These are phyloP conservation scores for Medicago ruthenica DNA, from an alignment of 306 rosid genomes.

Conservation along the genomic window DNA sequence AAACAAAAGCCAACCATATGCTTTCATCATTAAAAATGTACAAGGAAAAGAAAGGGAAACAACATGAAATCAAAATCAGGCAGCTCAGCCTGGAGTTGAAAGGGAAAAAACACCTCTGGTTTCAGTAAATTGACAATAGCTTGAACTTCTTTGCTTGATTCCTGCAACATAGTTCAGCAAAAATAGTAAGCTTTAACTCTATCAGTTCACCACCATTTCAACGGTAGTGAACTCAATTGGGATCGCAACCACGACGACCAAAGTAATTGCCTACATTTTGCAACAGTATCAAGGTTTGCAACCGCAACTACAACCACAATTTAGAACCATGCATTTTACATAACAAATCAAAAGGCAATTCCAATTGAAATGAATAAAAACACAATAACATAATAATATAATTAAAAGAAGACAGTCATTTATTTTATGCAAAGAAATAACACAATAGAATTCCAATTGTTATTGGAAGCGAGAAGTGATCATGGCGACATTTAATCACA, in stretches of 20 bases:
- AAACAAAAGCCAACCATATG: conserved; percentile 38
- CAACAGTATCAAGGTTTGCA: too few relatives aligned
- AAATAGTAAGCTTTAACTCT: conserved; percentile 5
- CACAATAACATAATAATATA: too few relatives aligned
- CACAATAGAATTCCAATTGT: too few relatives aligned
- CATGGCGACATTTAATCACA: too few relatives aligned
- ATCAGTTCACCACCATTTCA: conserved; percentile 6
- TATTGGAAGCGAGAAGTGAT: too few relatives aligned
- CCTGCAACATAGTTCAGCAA: conserved; percentile 58
- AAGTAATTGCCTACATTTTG: not conserved
- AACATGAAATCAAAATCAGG: conserved; percentile 41
- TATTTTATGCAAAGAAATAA: too few relatives aligned
- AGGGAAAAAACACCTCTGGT: conserved; percentile 75
- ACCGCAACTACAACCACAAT: too few relatives aligned
- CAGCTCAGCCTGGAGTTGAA: conserved; percentile 45
- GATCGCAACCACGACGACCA: not conserved
- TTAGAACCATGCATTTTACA: too few relatives aligned
- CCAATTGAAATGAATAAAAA: too few relatives aligned
- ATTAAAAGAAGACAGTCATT: too few relatives aligned
- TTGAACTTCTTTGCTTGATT: conserved; percentile 85
- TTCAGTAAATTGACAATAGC: conserved; percentile 73
- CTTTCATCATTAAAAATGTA: conserved; percentile 29
- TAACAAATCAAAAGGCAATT: too few relatives aligned
- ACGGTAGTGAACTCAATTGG: not conserved
- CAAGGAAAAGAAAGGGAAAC: conserved; percentile 17